Percentiles rank a stretch among this genome's conserved stretches.
Evolutionary conservation across 305 asterid species (phyloP).

Genomic region (Fraxinus angustifolia): DNA sequence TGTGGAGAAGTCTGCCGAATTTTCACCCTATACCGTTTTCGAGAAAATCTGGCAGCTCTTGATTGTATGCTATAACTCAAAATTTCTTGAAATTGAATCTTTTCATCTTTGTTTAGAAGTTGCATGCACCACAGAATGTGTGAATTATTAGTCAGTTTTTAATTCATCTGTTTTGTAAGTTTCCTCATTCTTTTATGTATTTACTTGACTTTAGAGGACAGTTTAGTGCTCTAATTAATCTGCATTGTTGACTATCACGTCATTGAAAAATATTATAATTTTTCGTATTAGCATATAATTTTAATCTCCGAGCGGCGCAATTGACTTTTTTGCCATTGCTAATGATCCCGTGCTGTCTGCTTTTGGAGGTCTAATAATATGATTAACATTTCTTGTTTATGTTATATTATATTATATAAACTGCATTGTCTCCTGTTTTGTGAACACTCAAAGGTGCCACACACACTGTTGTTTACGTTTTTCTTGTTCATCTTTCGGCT

Average conservation of each 20-base stretch:
- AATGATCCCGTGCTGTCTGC: slow-evolving; percentile 26
- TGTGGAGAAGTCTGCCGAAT: background rate
- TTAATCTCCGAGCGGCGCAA: background rate
- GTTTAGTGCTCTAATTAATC: slow-evolving; percentile 18
- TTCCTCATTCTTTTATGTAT: background rate
- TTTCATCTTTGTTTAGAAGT: background rate
- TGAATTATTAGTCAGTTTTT: background rate
- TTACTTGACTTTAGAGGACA: background rate
- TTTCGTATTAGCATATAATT: background rate
- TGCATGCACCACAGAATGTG: background rate
- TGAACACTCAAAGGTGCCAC: background rate
- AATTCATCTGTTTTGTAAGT: background rate
- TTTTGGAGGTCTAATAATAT: slow-evolving; percentile 12
- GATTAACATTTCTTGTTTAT: background rate
- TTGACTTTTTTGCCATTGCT: slow-evolving; percentile 30
- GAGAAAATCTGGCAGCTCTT: background rate
- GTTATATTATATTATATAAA: background rate
- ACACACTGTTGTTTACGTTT: background rate
- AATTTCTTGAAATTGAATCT: background rate
- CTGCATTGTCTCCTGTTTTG: background rate
- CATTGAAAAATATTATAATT: background rate
- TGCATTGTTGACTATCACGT: slow-evolving; percentile 20
- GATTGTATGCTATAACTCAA: background rate
- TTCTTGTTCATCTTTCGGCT: slow-evolving; percentile 6
- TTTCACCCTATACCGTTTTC: background rate